Evolutionary conservation across 116 monocot species (phyloP).

Genomic region (Dioscorea cayenensis): DNA sequence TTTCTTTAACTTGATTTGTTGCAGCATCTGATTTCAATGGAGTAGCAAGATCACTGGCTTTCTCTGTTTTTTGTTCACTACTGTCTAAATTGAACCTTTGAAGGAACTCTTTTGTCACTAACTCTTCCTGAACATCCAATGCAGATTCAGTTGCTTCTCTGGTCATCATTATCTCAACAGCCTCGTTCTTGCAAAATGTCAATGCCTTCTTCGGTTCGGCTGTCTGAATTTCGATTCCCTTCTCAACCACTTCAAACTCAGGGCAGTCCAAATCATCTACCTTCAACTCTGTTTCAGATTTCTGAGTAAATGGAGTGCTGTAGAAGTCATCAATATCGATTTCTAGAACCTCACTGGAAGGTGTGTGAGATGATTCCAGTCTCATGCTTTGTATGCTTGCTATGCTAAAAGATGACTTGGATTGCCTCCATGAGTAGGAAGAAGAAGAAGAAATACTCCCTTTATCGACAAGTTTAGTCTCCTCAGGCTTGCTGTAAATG

Average conservation of each 20-base stretch:
- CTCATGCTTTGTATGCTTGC: constrained; percentile 57
- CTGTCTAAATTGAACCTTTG: constrained; percentile 65
- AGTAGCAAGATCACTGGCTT: not conserved
- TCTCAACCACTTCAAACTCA: constrained; percentile 81
- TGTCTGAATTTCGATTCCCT: constrained; percentile 55
- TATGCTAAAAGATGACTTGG: constrained; percentile 81
- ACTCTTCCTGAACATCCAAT: constrained; percentile 69
- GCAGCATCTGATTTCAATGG: no score
- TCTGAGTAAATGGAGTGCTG: constrained; percentile 1
- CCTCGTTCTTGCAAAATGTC: constrained; percentile 42
- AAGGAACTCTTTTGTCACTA: constrained; percentile 69
- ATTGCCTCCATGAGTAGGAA: constrained; percentile 44
- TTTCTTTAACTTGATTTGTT: not conserved
- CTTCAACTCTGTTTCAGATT: constrained; percentile 26
- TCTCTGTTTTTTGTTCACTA: not conserved
- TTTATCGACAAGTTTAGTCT: not conserved
- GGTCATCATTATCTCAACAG: constrained; percentile 62
- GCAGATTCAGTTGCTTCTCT: constrained; percentile 8
- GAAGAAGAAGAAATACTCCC: constrained; percentile 9
- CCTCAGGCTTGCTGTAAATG: constrained; percentile 47
- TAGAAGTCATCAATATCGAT: constrained; percentile 61
- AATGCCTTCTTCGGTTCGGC: constrained; percentile 2
- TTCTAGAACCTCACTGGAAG: constrained; percentile 3
- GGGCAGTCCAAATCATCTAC: constrained; percentile 63
- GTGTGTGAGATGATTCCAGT: constrained; percentile 20